A percentile compares a stretch with the other conserved stretches of the same genome.
Conservation (phyloP, 805 yeast species). For the Candida verbasci region DNA sequence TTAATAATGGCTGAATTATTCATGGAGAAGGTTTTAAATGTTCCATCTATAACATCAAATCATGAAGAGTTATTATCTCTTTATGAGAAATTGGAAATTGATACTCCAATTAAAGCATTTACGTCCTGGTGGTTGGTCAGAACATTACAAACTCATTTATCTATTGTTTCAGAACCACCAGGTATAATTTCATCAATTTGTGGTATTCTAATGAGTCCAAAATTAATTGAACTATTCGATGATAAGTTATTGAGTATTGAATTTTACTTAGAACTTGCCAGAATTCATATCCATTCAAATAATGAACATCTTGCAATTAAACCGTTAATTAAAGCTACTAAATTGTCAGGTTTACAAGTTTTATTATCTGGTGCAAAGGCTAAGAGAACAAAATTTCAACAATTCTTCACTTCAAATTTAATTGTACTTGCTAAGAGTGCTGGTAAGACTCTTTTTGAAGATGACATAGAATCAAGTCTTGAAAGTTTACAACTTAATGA, state of each 20-base stretch:
- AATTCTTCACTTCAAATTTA: slow-evolving; percentile 64
- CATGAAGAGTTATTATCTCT: slow-evolving; percentile 4
- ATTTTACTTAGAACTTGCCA: slow-evolving; percentile 64
- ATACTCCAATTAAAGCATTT: slow-evolving; percentile 41
- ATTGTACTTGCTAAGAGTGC: slow-evolving; percentile 67
- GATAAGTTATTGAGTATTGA: slow-evolving; percentile 39
- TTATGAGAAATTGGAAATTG: slow-evolving; percentile 8
- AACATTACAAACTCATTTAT: slow-evolving; percentile 58
- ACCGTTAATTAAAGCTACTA: slow-evolving; percentile 51
- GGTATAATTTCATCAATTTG: slow-evolving; percentile 43
- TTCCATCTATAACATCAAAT: slow-evolving; percentile 20
- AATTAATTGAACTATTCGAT: slow-evolving; percentile 28
- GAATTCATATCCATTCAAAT: slow-evolving; percentile 57
- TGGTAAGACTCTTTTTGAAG: slow-evolving; percentile 19
- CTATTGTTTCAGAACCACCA: slow-evolving; percentile 61
- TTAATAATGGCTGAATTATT: slow-evolving; percentile 25
- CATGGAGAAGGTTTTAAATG: slow-evolving; percentile 41
- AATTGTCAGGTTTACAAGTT: slow-evolving; percentile 55
- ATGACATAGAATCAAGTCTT: slow-evolving; percentile 3
- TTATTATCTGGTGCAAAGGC: slow-evolving; percentile 86
- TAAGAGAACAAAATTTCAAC: slow-evolving; percentile 79
- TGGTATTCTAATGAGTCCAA: slow-evolving; percentile 33
- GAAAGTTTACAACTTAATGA: slow-evolving; percentile 64
- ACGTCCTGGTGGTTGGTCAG: slow-evolving; percentile 75
- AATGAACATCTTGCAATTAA: slow-evolving; percentile 60